Base-by-base conservation (phyloP, 2,329 filamentous ascomycete species). In the Fusarium incarnatum region DNA sequence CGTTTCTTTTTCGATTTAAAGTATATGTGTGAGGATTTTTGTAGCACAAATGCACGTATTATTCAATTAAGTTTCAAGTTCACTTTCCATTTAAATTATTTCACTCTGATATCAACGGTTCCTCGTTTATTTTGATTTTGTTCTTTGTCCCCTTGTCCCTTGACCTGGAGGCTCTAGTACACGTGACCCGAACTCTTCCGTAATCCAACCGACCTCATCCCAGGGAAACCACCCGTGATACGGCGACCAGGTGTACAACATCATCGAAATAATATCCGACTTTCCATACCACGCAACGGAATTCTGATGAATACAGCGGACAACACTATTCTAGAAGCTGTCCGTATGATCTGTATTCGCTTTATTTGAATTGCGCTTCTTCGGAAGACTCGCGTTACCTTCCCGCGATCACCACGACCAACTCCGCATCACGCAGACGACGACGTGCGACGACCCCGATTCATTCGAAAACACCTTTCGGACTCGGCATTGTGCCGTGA, bases 181-280 rank as follows among this genome's bases (percentile, higher is more conserved):
- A 75, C 74, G 74, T 76, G 74, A 76, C 46, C 30, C 23, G 25
- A 32, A 42, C 23, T 37, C 64, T 56, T 64, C 68, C 60, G 61
- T 68, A 54, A 60, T 68, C 70, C 54, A 60, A 63, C 66, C 74
- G 68, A 72, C 68, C 32, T 67, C 70, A 73, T 28, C 30, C 62
- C 49, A 67, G 48, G 66, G 67, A 66, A 56, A 72, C 58, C 67
- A 73, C 69, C 56, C 69, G 74, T 76, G 72, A 75, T 76, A 69
- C 68, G 58, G 67, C 69, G 66, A 73, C 67, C 56, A 58, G 68
- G 59, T 57, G 59, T 67, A 46, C 68, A 69, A 60, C 73, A 66
- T 75, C 72, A 72, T 67, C 66, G 48, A 58, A 68, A 68, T 47
- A 48, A 59, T 66, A 57, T 48, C 66, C 44, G 50, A 66, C 59